Evolutionary conservation across 768 basidiomycete species (phyloP).

Genomic region (Hirschioporus abietinus): DNA sequence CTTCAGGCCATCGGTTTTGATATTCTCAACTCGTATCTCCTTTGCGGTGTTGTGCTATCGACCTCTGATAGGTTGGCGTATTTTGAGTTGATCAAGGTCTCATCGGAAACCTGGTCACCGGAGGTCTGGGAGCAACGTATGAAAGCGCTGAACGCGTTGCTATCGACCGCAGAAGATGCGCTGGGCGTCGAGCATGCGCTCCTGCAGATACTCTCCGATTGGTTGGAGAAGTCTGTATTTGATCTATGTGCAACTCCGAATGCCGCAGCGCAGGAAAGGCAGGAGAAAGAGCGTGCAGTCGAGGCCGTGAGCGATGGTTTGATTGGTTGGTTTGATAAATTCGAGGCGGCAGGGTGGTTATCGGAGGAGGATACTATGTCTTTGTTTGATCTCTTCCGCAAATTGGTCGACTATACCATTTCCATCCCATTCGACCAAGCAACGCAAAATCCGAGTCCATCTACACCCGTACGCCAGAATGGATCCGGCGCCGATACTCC

Average conservation of each 20-base stretch:
- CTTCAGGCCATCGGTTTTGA: conserved; percentile 69
- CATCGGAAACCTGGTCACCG: conserved; percentile 45
- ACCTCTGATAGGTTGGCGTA: conserved; percentile 59
- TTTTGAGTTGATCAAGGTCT: conserved; percentile 55
- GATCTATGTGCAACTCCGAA: conserved; percentile 31
- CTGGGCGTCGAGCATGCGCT: conserved; percentile 59
- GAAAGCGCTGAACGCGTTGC: conserved; percentile 62
- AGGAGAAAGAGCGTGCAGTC: conserved; percentile 61
- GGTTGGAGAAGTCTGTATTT: conserved; percentile 65
- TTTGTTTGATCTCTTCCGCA: conserved; percentile 57
- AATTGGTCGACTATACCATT: conserved; percentile 51
- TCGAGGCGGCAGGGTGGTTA: conserved; percentile 54
- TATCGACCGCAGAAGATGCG: conserved; percentile 53
- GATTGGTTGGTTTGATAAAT: conserved; percentile 40
- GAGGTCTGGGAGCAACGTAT: conserved; percentile 71
- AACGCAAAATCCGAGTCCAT: conserved; percentile 12
- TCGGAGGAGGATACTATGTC: conserved; percentile 50
- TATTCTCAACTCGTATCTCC: conserved; percentile 64
- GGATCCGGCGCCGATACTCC: conserved; percentile 1
- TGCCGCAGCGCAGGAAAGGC: conserved; percentile 36
- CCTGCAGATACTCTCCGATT: conserved; percentile 50
- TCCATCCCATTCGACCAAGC: conserved; percentile 24
- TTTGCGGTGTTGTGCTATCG: conserved; percentile 41
- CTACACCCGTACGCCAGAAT: conserved; percentile 19
- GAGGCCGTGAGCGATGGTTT: conserved; percentile 57